phyloP scores from a whole-genome alignment of 176 grass and related monocot genomes.

The Zizania latifolia region DNA sequence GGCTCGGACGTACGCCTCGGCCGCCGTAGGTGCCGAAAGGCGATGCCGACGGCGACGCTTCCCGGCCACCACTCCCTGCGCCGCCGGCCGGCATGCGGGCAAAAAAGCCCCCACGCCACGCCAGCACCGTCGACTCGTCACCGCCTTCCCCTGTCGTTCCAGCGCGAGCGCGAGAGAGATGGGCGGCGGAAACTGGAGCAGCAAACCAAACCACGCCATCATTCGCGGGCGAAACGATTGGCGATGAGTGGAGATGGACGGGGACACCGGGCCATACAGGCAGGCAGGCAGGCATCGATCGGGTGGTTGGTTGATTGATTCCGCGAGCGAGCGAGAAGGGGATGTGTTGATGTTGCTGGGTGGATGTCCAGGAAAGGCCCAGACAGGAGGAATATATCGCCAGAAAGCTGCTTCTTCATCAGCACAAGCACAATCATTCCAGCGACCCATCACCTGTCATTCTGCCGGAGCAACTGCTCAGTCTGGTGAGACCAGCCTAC shows the following conservation, averaged over 20 bases:
- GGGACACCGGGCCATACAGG: neutral
- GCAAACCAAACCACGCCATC: neutral
- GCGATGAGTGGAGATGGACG: too few species aligned
- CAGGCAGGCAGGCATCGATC: neutral
- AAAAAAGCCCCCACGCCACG: neutral
- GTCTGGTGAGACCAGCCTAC: too few species aligned
- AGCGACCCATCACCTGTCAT: conserved; percentile 11
- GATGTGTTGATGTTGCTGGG: conserved; percentile 24
- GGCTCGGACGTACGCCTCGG: neutral
- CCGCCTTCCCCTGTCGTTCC: neutral
- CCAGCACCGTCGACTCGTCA: neutral
- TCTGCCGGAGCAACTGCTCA: neutral
- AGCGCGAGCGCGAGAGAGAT: neutral
- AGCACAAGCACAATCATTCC: neutral
- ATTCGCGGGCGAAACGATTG: neutral
- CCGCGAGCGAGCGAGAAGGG: neutral
- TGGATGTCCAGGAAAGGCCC: too few species aligned
- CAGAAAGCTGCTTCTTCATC: neutral
- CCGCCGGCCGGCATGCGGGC: neutral
- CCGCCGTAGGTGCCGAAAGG: neutral
- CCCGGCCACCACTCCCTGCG: neutral
- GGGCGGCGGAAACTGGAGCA: neutral
- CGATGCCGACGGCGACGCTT: conserved; percentile 19
- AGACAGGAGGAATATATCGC: conserved; percentile 40
- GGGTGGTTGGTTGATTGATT: neutral